Percentiles rank a stretch among this genome's conserved stretches.
Conservation (phyloP, 1,284 basidiomycete genomes). For the Trichosporon inkin region DNA sequence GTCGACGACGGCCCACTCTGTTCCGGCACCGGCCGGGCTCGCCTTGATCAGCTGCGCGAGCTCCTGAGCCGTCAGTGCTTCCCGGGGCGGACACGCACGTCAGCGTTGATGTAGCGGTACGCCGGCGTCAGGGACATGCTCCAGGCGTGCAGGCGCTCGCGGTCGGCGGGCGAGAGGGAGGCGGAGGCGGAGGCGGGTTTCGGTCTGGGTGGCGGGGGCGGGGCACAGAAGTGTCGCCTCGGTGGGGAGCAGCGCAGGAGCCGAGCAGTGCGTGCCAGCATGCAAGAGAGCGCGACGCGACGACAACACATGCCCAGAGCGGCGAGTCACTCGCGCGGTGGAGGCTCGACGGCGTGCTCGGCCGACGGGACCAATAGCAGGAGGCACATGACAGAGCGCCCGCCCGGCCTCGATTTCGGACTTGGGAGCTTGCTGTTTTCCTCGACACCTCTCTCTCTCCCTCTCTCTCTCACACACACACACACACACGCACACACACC, state of each 20-base stretch:
- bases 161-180: neutral
- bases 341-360: neutral
- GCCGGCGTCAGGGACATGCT: conserved; percentile 41
- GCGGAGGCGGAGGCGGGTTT: neutral
- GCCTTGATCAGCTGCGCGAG: conserved; percentile 46
- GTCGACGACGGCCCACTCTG: conserved; percentile 45
- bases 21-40: conserved; percentile 27
- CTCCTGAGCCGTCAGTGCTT: conserved; percentile 28
- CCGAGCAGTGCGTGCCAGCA: too few species aligned
- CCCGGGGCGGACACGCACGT: conserved; percentile 24
- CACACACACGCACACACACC: too few species aligned
- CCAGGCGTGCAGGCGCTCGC: neutral
- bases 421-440: conserved; percentile 6
- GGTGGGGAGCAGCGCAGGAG: too few species aligned
- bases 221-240: too few species aligned
- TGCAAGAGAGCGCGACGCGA: neutral
- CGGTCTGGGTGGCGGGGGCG: neutral
- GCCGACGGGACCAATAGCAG: conserved; percentile 15
- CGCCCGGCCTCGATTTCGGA: neutral
- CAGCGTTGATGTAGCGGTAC: conserved; percentile 46
- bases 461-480: neutral
- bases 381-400: conserved; percentile 3
- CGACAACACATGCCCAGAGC: neutral
- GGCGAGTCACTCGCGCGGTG: too few species aligned
- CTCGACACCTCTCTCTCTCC: neutral